These are phyloP conservation scores for Leishmania gerbilli DNA, from an alignment of 208 protist genomes.

Conservation along the genomic window DNA sequence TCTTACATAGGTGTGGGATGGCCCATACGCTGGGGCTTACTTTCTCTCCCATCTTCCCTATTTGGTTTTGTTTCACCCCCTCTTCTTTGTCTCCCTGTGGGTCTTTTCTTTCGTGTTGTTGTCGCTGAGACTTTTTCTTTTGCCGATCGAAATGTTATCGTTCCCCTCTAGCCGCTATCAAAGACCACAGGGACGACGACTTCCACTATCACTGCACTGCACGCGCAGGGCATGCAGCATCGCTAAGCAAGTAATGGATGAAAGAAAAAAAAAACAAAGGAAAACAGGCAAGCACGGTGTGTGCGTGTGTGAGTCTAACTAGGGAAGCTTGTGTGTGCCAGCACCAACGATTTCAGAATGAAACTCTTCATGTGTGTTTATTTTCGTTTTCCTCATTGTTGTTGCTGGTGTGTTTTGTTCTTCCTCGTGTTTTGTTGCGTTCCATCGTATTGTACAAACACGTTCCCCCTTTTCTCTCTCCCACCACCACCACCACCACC, in stretches of 20 bases:
- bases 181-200: background rate
- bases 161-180: background rate
- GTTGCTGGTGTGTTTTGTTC: background rate
- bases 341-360: background rate
- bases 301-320: background rate
- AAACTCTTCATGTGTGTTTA: background rate
- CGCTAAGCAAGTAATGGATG: background rate
- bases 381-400: background rate
- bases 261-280: background rate
- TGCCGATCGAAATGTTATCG: background rate
- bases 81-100: background rate
- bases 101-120: too few species aligned
- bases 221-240: background rate
- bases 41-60: background rate
- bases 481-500: too few species aligned
- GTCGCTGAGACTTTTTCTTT: background rate
- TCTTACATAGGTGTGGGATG: background rate
- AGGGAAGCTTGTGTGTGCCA: background rate
- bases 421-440: background rate
- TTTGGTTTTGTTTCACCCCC: background rate
- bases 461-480: background rate
- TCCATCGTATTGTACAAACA: background rate
- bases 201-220: background rate
- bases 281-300: background rate
- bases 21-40: too few species aligned